Conservation (phyloP, 2,329 filamentous ascomycete genomes). For the Tolypocladium ophioglossoides region DNA sequence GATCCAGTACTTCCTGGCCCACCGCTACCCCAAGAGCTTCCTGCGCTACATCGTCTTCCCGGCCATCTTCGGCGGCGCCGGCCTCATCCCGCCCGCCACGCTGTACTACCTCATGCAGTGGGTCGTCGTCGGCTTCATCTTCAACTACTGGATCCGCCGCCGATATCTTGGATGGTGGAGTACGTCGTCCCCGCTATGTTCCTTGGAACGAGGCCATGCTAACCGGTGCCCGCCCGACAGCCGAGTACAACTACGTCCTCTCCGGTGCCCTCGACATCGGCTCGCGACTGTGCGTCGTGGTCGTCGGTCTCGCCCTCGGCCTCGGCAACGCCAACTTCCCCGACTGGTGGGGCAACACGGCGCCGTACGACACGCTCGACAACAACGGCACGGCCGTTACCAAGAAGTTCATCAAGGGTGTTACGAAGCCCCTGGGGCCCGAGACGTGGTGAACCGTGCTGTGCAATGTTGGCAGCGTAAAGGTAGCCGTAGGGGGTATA, state of each 20-base stretch:
- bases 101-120: conserved; percentile 43
- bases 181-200: conserved; percentile 14
- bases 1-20: neutral
- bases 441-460: neutral
- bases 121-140: conserved; percentile 41
- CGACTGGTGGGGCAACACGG: neutral
- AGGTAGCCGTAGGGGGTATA: neutral
- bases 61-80: conserved; percentile 37
- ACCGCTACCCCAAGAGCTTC: conserved; percentile 4
- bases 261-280: conserved; percentile 47
- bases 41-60: conserved; percentile 40
- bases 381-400: neutral
- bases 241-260: conserved; percentile 44
- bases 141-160: conserved; percentile 40
- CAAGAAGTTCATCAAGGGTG: neutral
- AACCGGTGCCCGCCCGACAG: neutral
- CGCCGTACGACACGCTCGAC: neutral
- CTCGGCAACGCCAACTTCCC: neutral
- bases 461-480: neutral
- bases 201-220: neutral
- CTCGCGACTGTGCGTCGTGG: conserved; percentile 41
- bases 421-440: neutral
- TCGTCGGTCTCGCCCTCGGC: conserved; percentile 32
- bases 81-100: conserved; percentile 40
- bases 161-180: conserved; percentile 43